Conservation (phyloP, 371 early-diverging fungal genomes). For the Mortierella sp. region DNA sequence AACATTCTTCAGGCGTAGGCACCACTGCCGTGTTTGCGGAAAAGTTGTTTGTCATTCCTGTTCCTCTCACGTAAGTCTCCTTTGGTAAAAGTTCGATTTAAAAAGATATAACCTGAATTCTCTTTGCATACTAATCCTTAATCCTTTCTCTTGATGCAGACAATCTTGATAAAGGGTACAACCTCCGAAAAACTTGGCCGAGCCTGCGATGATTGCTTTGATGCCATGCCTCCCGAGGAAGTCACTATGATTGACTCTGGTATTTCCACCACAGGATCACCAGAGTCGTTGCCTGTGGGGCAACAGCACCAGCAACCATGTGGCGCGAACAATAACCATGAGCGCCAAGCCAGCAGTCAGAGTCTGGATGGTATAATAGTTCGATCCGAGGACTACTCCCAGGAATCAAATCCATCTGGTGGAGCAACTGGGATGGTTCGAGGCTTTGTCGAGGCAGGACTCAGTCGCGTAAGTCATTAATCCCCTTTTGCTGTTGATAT, state of each 20-base stretch:
- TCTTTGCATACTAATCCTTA: neutral
- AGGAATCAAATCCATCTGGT: neutral
- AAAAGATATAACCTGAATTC: neutral
- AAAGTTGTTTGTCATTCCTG: constrained; percentile 79
- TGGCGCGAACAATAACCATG: neutral
- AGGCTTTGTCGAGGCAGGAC: constrained; percentile 47
- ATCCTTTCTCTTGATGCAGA: constrained; percentile 22
- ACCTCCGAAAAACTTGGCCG: constrained; percentile 62
- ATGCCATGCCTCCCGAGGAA: constrained; percentile 61
- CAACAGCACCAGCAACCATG: constrained; percentile 15
- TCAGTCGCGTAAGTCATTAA: constrained; percentile 40
- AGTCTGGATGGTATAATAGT: constrained; percentile 40
- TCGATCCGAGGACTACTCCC: constrained; percentile 31
- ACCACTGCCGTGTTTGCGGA: constrained; percentile 83
- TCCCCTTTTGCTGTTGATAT: too few relatives aligned
- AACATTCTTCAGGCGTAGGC: constrained; percentile 67
- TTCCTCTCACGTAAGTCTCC: constrained; percentile 60
- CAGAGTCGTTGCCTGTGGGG: constrained; percentile 39
- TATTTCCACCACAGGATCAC: constrained; percentile 13
- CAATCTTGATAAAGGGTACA: constrained; percentile 60
- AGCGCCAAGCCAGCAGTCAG: constrained; percentile 22
- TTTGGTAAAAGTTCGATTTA: neutral
- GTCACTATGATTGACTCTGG: constrained; percentile 22
- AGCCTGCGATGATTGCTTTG: constrained; percentile 71
- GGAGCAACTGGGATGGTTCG: constrained; percentile 55